A percentile compares a stretch with the other conserved stretches of the same genome.
Evolutionary conservation across 2,329 filamentous ascomycete species (phyloP).

Genomic region (Paecilomyces niveus): DNA sequence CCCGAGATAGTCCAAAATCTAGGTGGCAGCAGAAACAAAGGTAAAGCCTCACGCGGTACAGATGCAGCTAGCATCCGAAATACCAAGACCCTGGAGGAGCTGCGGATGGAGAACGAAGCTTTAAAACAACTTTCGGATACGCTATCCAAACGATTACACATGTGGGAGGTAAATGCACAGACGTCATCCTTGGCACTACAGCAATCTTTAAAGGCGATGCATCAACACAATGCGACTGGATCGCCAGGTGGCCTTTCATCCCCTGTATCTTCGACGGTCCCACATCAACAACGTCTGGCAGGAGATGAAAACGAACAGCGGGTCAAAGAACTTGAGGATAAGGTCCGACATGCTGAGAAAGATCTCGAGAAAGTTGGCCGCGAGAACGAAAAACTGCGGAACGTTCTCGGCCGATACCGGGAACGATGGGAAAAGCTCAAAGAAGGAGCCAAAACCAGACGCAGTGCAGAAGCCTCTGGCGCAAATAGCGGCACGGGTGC

Average conservation of each 20-base stretch:
- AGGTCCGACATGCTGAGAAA: constrained; percentile 50
- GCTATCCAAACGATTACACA: constrained; percentile 76
- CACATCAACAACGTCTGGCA: constrained; percentile 18
- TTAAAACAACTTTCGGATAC: constrained; percentile 81
- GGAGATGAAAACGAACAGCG: constrained; percentile 37
- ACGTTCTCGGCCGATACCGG: constrained; percentile 50
- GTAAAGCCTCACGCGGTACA: constrained; percentile 12
- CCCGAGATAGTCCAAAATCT: constrained; percentile 41
- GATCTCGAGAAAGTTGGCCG: constrained; percentile 57
- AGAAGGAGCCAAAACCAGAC: constrained; percentile 48
- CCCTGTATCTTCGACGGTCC: constrained; percentile 15
- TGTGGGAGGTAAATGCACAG: constrained; percentile 89
- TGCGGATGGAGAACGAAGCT: constrained; percentile 79
- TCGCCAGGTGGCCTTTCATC: constrained; percentile 11
- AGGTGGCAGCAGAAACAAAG: constrained; percentile 29
- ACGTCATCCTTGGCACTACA: constrained; percentile 78
- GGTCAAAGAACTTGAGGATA: constrained; percentile 61
- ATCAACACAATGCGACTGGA: constrained; percentile 27
- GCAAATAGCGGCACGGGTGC: background rate
- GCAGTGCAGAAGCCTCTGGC: constrained; percentile 8
- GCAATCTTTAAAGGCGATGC: constrained; percentile 60
- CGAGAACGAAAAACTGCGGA: constrained; percentile 55
- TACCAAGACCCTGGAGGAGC: constrained; percentile 72
- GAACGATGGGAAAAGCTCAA: constrained; percentile 65
- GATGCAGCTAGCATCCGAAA: constrained; percentile 15